phyloP scores from a whole-genome alignment of 139 green algal species.

The Parachlorella kessleri region DNA sequence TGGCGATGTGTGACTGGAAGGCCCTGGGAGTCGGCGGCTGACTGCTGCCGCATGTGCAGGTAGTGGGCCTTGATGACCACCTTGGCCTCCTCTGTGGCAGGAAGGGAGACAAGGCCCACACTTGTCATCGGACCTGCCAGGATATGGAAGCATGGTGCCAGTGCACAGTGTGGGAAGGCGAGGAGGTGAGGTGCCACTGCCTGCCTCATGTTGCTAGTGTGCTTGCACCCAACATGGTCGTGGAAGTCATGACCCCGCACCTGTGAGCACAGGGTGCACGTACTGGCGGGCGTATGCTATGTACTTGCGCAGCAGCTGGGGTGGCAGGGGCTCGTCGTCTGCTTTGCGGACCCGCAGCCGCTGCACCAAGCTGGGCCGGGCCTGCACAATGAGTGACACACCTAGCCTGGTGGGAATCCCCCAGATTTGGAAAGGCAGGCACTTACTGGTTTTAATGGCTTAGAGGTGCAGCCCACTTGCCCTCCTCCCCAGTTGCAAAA shows the following conservation, averaged over 20 bases:
- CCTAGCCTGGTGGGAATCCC: too few relatives aligned
- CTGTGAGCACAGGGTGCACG: constrained; percentile 70
- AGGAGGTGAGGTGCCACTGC: background rate
- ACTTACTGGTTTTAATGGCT: too few relatives aligned
- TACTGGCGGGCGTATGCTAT: constrained; percentile 90
- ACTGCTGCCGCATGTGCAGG: constrained; percentile 27
- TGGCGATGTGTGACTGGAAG: constrained; percentile 67
- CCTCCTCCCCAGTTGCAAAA: too few relatives aligned
- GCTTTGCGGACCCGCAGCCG: constrained; percentile 29
- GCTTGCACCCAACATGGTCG: too few relatives aligned
- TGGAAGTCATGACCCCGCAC: too few relatives aligned
- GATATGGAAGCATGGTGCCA: too few relatives aligned
- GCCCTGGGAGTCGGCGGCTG: constrained; percentile 10
- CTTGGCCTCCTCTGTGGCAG: constrained; percentile 4
- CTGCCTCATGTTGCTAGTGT: too few relatives aligned
- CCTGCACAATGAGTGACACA: too few relatives aligned
- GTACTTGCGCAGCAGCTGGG: constrained; percentile 86
- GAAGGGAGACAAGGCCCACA: too few relatives aligned
- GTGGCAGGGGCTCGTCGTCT: constrained; percentile 59
- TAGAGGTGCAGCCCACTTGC: too few relatives aligned
- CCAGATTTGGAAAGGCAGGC: too few relatives aligned
- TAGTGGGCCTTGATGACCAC: constrained; percentile 40
- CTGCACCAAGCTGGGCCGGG: constrained; percentile 21
- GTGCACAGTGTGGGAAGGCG: background rate
- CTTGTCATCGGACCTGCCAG: too few relatives aligned